Evolutionary conservation across 805 yeast species (phyloP), one percentile per base, ranked within the genome.

Genomic region (Dipodascus geniculatus): DNA sequence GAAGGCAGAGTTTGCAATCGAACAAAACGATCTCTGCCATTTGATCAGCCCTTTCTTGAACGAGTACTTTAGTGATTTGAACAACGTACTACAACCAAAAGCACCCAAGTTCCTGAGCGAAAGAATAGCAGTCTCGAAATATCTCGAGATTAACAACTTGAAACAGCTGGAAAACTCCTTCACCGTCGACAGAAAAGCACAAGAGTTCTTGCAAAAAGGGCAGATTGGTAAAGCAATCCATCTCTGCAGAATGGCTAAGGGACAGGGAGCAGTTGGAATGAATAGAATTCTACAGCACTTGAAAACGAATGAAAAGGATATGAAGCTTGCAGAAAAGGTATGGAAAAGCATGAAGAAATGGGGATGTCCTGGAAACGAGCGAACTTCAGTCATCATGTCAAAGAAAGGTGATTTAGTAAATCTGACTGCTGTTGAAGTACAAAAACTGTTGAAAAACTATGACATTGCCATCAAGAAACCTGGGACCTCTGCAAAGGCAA

Each of bases 251-350:
- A 51, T 56, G 23, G 60, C 60, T 16, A 51, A 57, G 8, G 20
- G 38, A 2, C 51, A 55, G 9, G 60, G 60, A 16, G 42, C 57
- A 1, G 60, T 58, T 19, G 60, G 54, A 3, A 56, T 58, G 60
- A 58, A 58, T 38, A 50, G 47, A 22, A 49, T 58, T 9, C 52
- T 58, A 35, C 44, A 53, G 53, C 20, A 48, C 23, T 22, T 56
- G 8, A 38, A 38, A 16, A 9, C 19, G 4, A 16, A 38, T 6
- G 14, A 38, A 17, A 38, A 38, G 8, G 44, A 38, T 38, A 6
- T 38, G 22, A 20, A 49, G 8, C 52, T 51, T n/a, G 60, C 59
- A 2, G 28, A 48, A 16, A 38, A 53, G 47, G 44, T 58, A 19
- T 50, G 48, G 42, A 48, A 49, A 2, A 23, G 23, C 19, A 54